These are phyloP conservation scores for Cryoendolithus antarcticus DNA, from an alignment of 2,329 filamentous ascomycete species.

Conservation along the genomic window DNA sequence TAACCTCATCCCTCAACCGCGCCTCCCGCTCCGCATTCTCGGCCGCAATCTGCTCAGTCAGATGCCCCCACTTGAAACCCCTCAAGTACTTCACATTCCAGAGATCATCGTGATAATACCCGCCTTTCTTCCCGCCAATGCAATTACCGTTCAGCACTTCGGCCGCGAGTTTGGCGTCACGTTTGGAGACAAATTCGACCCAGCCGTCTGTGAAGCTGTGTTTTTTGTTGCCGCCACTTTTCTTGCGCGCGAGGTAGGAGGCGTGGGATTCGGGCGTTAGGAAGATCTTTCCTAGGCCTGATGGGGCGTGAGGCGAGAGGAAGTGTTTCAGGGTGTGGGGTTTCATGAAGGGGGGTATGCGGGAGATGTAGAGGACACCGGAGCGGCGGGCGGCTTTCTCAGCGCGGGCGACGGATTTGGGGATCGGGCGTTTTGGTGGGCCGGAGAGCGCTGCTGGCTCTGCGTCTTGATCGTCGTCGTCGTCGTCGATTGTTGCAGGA, in stretches of 20 bases:
- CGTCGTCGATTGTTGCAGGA: conserved; percentile 3
- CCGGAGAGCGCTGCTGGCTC: conserved; percentile 1
- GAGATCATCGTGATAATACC: conserved; percentile 73
- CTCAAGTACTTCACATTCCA: conserved; percentile 75
- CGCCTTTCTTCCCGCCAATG: conserved; percentile 73
- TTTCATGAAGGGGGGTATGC: conserved; percentile 82
- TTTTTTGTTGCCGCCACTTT: conserved; percentile 71
- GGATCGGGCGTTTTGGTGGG: conserved; percentile 27
- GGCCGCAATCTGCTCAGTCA: conserved; percentile 64
- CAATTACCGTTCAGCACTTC: conserved; percentile 65
- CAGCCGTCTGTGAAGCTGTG: conserved; percentile 72
- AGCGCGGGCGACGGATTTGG: conserved; percentile 56
- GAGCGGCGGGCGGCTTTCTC: conserved; percentile 57
- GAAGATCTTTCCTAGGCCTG: conserved; percentile 60
- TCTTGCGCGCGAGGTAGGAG: conserved; percentile 53
- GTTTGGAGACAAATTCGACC: conserved; percentile 70
- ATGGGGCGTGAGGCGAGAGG: conserved; percentile 58
- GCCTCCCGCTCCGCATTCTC: conserved; percentile 71
- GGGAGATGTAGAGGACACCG: conserved; percentile 71
- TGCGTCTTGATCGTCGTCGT: conserved; percentile 4
- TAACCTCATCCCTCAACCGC: conserved; percentile 65
- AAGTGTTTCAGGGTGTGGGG: conserved; percentile 64
- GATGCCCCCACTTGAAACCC: conserved; percentile 66
- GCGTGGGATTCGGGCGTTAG: conserved; percentile 62
- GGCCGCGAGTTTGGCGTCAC: conserved; percentile 63